These are phyloP conservation scores for Dalbergia oliveri DNA, from an alignment of 306 rosid genomes.

Conservation along the genomic window DNA sequence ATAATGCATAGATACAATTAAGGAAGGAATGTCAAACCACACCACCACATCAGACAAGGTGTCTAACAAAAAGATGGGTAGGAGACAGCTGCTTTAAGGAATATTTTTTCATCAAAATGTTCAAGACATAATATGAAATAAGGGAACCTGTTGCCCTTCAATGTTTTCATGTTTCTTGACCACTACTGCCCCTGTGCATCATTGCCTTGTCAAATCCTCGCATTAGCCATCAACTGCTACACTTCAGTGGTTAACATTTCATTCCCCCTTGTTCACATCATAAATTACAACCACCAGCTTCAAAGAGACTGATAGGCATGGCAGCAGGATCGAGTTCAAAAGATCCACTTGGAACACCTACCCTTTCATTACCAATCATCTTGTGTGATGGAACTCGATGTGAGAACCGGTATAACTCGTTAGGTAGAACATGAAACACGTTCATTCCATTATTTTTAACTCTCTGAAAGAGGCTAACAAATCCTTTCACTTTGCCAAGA, in stretches of 20 bases:
- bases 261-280: conserved; percentile 46
- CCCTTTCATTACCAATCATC: conserved; percentile 79
- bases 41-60: conserved; percentile 19
- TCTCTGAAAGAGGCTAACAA: conserved; percentile 77
- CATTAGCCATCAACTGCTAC: conserved; percentile 39
- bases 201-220: conserved; percentile 30
- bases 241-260: conserved; percentile 29
- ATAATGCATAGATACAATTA: not conserved
- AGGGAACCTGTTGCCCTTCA: conserved; percentile 5
- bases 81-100: not conserved
- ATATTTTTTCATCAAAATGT: conserved; percentile 4
- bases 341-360: conserved; percentile 78
- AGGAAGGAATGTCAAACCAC: conserved; percentile 14
- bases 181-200: conserved; percentile 29
- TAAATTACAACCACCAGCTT: conserved; percentile 32
- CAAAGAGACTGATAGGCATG: conserved; percentile 56
- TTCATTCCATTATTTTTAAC: conserved; percentile 46
- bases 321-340: conserved; percentile 90
- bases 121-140: not conserved
- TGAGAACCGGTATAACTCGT: conserved; percentile 77
- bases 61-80: conserved; percentile 21
- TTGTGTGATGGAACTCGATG: conserved; percentile 78
- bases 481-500: conserved; percentile 76
- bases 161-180: not conserved
- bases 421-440: conserved; percentile 56